Evolutionary conservation across 257 asterid species (phyloP), one percentile per base, ranked within the genome.

Genomic region (Lavandula angustifolia): DNA sequence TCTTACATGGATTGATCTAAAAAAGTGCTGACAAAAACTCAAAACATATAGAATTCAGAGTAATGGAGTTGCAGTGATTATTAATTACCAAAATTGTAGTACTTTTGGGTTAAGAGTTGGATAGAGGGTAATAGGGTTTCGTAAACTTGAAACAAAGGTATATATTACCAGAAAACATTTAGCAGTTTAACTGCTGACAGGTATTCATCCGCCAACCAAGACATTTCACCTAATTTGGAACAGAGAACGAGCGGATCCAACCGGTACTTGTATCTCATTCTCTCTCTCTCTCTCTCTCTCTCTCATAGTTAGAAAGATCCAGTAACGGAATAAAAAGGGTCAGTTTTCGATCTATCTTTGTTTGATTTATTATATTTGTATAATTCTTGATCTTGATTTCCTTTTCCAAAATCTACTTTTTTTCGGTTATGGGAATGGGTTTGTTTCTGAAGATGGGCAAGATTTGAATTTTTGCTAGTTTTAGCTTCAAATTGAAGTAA

Each of bases 171-270:
- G 68, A 57, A 74, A 63, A 55, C 64, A 42, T 52, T 60, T 12
- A 74, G 66, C 75, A 72, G 70, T 54, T 66, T 66, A 71, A 79
- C 80, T 56, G 51, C 78, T 79, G 77, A 79, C 77, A 69, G 22
- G 62, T 40, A 51, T 70, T 54, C 61, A 68, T 54, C 68, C 59
- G 16, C 22, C 35, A 40, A 27, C 67, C 61, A 51, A 54, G 46
- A 72, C 75, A 32, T 54, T 50, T 43, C 67, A 49, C 72, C 78
- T 59, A 71, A 54, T 44, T 18, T 13, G 5, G 44, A 31, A 66
- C 1, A 55, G 27, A 3, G 16, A 9, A 18, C 12, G 1, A 6
- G 12, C 71, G 71, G 76, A 79, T 79, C 84, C 67, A 38, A 68
- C 65, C 72, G 51, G 44, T 46, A 42, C 11, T 34, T 47, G 22